phyloP scores from a whole-genome alignment of 192 early-diverging fungal species.

The Rhizoclosmatium globosum region DNA sequence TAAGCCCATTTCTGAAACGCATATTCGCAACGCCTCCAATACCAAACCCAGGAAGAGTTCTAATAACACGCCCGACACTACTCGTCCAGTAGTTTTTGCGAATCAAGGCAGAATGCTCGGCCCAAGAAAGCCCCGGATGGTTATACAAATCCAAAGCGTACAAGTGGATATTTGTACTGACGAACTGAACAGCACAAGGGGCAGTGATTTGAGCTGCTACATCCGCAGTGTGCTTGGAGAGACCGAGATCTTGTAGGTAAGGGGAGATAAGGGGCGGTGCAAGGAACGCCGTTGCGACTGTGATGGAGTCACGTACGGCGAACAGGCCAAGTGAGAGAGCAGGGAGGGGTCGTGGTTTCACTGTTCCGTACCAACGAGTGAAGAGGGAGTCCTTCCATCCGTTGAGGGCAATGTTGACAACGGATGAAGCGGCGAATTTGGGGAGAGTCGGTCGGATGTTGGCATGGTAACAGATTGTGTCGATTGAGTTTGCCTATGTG shows the following conservation, averaged over 20 bases:
- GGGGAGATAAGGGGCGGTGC: slow-evolving; percentile 39
- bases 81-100: slow-evolving; percentile 36
- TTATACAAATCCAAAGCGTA: slow-evolving; percentile 58
- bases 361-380: slow-evolving; percentile 39
- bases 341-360: slow-evolving; percentile 40
- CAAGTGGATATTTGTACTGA: slow-evolving; percentile 53
- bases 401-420: slow-evolving; percentile 52
- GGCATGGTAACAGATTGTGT: slow-evolving; percentile 43
- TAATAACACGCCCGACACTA: slow-evolving; percentile 44
- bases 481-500: slow-evolving; percentile 46
- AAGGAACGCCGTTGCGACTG: slow-evolving; percentile 52
- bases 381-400: slow-evolving; percentile 53
- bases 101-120: slow-evolving; percentile 9
- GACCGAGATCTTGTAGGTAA: slow-evolving; percentile 8
- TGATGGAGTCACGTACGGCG: slow-evolving; percentile 47
- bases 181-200: slow-evolving; percentile 52
- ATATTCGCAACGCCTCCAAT: slow-evolving; percentile 52
- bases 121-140: neutral
- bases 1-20: neutral
- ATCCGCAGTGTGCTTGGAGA: slow-evolving; percentile 27
- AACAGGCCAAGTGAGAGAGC: slow-evolving; percentile 40
- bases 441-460: slow-evolving; percentile 36
- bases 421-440: slow-evolving; percentile 48
- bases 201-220: slow-evolving; percentile 46
- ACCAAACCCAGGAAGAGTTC: slow-evolving; percentile 51